Base-by-base conservation (phyloP, 345 rosid genomes). In the Ailanthus altissimus region DNA sequence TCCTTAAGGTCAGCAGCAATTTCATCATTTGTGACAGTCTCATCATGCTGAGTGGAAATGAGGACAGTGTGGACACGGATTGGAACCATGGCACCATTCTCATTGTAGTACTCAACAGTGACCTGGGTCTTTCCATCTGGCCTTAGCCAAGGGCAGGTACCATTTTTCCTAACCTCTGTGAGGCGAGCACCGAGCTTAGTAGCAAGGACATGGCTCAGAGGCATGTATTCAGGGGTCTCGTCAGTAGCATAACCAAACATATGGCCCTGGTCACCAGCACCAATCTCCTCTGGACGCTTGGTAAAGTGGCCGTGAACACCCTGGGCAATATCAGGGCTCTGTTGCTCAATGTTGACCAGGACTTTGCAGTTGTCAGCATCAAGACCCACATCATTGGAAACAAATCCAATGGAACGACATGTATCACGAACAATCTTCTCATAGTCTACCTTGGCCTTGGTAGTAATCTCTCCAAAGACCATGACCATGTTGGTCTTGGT, bases 51-150 rank as follows among this genome's bases (percentile, higher is more conserved):
- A 64, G 94, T 90, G 11, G 94, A 90, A 80, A 90, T 90, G 25
- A 90, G 85, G 73, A 92, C 92, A 0, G 93, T 91, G 91, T 92
- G 97, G 53, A 89, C 92, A 12, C 89, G 91, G 25, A 90, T 84
- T 32, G 91, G 95, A 79, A 91, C 92, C 95, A 84, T 92, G 60
- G 93, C 97, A 5, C 93, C 94, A 2, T 87, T 84, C 0, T 90
- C 94, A 10, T 90, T 88, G 84, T 84, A 82, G 76, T 90, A 90
- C 87, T 90, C 94, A 53, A 90, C 94, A 5, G 94, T 90, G 80
- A 90, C 94, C 76, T 90, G 94, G 81, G 94, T 90, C 87, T 90
- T 90, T 47, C 94, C 94, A 54, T 90, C 94, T 42, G 94, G 94
- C 72, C 92, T 83, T n/a, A 92, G 82, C 93, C 95, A 88, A 0